A percentile compares a stretch with the other conserved stretches of the same genome.
Conservation (phyloP, 306 rosid genomes). For the Vigna trinervia region DNA sequence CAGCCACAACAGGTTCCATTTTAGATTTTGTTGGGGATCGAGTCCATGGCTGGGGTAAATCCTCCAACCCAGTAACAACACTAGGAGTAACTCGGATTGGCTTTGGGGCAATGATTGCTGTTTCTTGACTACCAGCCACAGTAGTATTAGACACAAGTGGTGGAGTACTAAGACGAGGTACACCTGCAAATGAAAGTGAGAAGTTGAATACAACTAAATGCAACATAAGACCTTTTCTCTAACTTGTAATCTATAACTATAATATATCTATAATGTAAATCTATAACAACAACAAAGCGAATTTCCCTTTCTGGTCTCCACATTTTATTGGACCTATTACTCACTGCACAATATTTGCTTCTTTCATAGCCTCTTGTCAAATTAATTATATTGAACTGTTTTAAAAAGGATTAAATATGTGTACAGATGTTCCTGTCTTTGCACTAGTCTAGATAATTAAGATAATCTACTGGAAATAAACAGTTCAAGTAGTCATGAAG, state of each 20-base stretch:
- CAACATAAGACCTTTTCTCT: neutral
- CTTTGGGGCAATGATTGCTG: constrained; percentile 73
- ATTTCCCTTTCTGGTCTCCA: neutral
- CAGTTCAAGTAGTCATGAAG: constrained; percentile 6
- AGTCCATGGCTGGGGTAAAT: constrained; percentile 98
- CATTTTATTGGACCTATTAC: neutral
- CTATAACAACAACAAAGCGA: neutral
- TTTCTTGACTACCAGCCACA: constrained; percentile 68
- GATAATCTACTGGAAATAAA: constrained; percentile 35
- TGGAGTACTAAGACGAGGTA: constrained; percentile 98
- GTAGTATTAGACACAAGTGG: constrained; percentile 77
- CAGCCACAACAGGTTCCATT: constrained; percentile 85
- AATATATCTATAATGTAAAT: neutral
- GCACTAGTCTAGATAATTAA: constrained; percentile 31
- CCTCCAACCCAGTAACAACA: constrained; percentile 79
- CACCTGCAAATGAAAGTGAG: constrained; percentile 69
- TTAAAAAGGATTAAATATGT: neutral
- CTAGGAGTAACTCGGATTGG: constrained; percentile 87
- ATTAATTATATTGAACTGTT: neutral
- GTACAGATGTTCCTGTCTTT: neutral
- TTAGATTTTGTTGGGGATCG: constrained; percentile 93
- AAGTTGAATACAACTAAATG: constrained; percentile 32
- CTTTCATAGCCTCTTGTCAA: neutral
- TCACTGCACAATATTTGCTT: neutral
- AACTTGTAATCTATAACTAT: neutral